Evolutionary conservation across 129 eudicot species (phyloP), one percentile per base, ranked within the genome.

Genomic region (Apium graveolens): DNA sequence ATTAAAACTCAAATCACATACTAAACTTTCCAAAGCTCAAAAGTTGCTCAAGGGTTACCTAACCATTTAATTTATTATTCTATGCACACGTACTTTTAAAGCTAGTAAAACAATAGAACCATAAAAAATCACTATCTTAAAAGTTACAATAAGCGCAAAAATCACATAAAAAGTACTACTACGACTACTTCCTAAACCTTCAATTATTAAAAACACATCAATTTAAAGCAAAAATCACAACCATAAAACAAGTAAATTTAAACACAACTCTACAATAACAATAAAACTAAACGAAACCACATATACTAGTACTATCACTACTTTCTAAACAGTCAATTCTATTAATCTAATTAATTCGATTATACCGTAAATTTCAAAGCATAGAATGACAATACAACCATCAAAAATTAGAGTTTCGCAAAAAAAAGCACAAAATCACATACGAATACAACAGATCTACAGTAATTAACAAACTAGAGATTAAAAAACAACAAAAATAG

Each of bases 91-190:
- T 65, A 65, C 3, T 13, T 12, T 14, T 18, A 65, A 1, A 29
- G 71, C 21, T 4, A 11, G 21, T 11, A 65, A 29, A 65, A 65
- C 20, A 12, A 27, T 14, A 12, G 1, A 29, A 65, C 39, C 1
- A 1, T 7, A n/a, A n/a, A n/a, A n/a, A n/a, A n/a, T n/a, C n/a
- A n/a, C n/a, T n/a, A n/a, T n/a, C n/a, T n/a, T n/a, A n/a, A n/a
- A n/a, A n/a, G n/a, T 32, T 12, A 12, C 39, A 29, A 11, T 3
- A 18, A 27, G 3, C 5, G 38, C 39, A 7, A 74, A 69, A 35
- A 81, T 37, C 46, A 85, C 76, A 75, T 70, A 79, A 24, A n/a
- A 24, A 57, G 66, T 57, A 57, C 39, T 27, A 12, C 24, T 27
- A 29, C 21, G 0, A 9, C 16, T 57, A 57, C 66, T 6, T 31